Base-by-base conservation (phyloP, 129 eudicot species). In the Gnaphalium uliginosum region DNA sequence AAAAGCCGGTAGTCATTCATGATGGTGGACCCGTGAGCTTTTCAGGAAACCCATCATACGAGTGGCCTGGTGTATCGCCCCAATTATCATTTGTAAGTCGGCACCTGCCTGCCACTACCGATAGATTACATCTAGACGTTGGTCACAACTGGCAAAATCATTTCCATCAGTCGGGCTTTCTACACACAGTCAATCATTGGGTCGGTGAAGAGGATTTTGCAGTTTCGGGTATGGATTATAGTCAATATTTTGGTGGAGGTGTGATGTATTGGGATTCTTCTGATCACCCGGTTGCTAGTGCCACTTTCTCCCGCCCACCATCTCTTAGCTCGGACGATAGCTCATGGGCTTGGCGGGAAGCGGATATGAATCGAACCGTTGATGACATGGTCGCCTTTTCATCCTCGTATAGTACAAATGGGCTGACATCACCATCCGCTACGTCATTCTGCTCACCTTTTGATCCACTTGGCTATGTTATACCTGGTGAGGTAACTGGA, bases 201-300 rank as follows among this genome's bases (percentile, higher is more conserved):
- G 79, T 92, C 71, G 88, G 92, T 22, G 98, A 93, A 77, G 98
- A 93, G 5, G 96, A 93, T 80, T 81, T 79, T 41, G 81, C 96
- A 63, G 87, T 90, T 56, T 67, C 93, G 15, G 96, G 96, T 71
- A 80, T 90, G 87, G 98, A 93, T 78, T 93, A 90, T 70, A 93
- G 90, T 76, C 96, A 93, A 71, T 90, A 86, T 72, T 93, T 93
- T 84, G 98, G 98, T 60, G 98, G 97, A 10, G 97, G 98, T 29
- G 92, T 93, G 64, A 93, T 93, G 98, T 93, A 93, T 72, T 93
- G 98, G 98, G 82, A 90, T 79, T 96, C 98, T 67, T 93, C 92
- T 51, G 98, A 93, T 70, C 90, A 87, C 72, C 89, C 89, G 24
- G 91, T 89, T 53, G 72, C 92, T 24, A 74, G 84, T 68, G 70